These are phyloP conservation scores for Polygonum aviculare DNA, from an alignment of 148 eudicot genomes.

Conservation along the genomic window DNA sequence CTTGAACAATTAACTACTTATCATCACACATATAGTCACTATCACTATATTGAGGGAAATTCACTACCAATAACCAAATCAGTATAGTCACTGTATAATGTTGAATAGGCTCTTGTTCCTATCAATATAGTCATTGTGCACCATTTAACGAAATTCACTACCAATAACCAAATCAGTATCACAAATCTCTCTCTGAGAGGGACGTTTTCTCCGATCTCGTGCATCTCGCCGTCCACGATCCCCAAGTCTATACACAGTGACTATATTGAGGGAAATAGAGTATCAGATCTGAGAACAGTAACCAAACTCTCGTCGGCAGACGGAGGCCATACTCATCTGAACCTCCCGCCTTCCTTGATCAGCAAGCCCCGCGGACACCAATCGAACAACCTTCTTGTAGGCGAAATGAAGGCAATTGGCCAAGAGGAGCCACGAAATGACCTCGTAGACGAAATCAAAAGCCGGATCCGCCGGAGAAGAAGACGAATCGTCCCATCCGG, in stretches of 20 bases:
- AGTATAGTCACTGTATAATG: no score
- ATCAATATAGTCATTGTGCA: no score
- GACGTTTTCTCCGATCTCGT: no score
- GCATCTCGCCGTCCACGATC: no score
- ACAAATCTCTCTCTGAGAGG: no score
- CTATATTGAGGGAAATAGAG: background rate
- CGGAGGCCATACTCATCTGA: conserved; percentile 17
- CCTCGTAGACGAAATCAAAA: conserved; percentile 61
- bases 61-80: no score
- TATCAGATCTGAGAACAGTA: background rate
- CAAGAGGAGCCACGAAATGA: conserved; percentile 57
- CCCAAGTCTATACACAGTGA: background rate
- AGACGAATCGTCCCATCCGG: conserved; percentile 35
- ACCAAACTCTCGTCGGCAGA: conserved; percentile 16
- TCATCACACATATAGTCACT: no score
- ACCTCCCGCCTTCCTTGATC: conserved; percentile 39
- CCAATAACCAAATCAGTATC: no score
- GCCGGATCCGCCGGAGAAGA: conserved; percentile 38
- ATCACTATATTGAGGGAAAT: no score
- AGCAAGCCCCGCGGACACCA: conserved; percentile 26
- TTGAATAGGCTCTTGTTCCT: no score
- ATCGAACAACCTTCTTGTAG: conserved; percentile 39
- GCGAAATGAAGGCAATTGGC: conserved; percentile 74
- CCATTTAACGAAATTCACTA: no score
- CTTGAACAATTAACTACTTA: no score